Evolutionary conservation across 305 asterid genomes (phyloP), one percentile per base, ranked within the genome.

Genomic region (Caryopteris hybrid): DNA sequence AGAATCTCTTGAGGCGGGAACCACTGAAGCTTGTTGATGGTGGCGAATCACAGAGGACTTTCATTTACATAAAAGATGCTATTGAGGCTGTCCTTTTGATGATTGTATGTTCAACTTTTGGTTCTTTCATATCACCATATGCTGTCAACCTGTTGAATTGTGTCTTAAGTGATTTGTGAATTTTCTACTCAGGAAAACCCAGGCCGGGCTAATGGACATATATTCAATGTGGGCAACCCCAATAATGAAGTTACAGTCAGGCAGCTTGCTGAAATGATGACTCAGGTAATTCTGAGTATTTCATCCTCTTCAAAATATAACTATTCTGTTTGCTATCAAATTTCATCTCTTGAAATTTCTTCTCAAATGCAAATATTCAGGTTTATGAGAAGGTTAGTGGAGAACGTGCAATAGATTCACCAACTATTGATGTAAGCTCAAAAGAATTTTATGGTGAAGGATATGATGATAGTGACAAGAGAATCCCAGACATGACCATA

Each of bases 191-290:
- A 84, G 95, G 90, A 88, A 84, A 85, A 85, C 61, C 95, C 95
- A 14, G 76, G 83, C 53, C 78, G 95, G 73, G 92, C 95, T 20
- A 85, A 80, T 67, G 90, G 92, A 45, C 90, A 88, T 48, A 88
- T 85, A 59, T 88, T 88, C 52, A 88, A 88, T 45, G 92, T 88
- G 69, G 95, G 95, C 63, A 88, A 88, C 75, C 95, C 95, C 27
- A 70, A 85, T 56, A 88, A 85, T 61, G 92, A 88, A 80, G 95
- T 88, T 45, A 88, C 95, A 29, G 95, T 85, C 33, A 79, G 77
- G 79, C 90, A 86, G 80, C 95, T 88, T 42, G 95, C 95, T 66
- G 90, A 85, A 79, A 85, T 88, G 92, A 88, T 88, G 95, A 84
- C 85, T 5, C 59, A 84, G 88, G 92, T 85, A 56, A 64, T 68